Conservation (phyloP, 305 asterid genomes). For the Striga hermonthica region DNA sequence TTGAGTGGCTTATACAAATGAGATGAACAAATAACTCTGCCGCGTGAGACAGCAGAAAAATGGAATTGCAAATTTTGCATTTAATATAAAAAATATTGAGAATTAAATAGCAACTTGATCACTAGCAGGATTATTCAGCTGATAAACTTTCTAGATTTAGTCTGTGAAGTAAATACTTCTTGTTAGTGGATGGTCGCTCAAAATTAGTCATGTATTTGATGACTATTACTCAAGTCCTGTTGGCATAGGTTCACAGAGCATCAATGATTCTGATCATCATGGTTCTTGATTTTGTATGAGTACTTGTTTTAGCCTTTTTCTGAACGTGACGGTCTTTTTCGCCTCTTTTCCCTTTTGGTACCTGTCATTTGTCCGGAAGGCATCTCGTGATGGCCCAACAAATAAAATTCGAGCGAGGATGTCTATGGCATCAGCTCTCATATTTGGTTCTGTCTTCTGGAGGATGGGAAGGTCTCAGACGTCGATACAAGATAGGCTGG, state of each 20-base stretch:
- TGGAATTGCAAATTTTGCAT: too few species aligned
- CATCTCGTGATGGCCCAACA: conserved; percentile 98
- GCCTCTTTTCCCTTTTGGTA: conserved; percentile 21
- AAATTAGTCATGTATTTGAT: conserved; percentile 21
- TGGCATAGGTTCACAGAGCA: background rate
- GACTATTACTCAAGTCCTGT: background rate
- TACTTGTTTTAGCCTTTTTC: conserved; percentile 16
- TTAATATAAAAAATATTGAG: too few species aligned
- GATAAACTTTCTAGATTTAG: background rate
- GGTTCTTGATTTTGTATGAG: conserved; percentile 25
- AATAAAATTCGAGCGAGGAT: conserved; percentile 94
- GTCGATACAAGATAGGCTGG: conserved; percentile 94
- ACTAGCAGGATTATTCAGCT: conserved; percentile 17
- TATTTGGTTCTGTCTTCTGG: conserved; percentile 99
- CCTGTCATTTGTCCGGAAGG: conserved; percentile 42
- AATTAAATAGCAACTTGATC: too few species aligned
- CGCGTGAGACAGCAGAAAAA: too few species aligned
- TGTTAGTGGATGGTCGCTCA: too few species aligned
- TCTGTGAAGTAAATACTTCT: too few species aligned
- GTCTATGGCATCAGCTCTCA: conserved; percentile 93
- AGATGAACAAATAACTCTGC: too few species aligned
- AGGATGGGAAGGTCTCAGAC: conserved; percentile 95
- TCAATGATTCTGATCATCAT: background rate
- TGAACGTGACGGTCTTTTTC: conserved; percentile 20
- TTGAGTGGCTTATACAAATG: too few species aligned